A percentile compares a stretch with the other conserved stretches of the same genome.
Evolutionary conservation across 2,329 filamentous ascomycete species (phyloP).

Genomic region (Penicillium sp.): DNA sequence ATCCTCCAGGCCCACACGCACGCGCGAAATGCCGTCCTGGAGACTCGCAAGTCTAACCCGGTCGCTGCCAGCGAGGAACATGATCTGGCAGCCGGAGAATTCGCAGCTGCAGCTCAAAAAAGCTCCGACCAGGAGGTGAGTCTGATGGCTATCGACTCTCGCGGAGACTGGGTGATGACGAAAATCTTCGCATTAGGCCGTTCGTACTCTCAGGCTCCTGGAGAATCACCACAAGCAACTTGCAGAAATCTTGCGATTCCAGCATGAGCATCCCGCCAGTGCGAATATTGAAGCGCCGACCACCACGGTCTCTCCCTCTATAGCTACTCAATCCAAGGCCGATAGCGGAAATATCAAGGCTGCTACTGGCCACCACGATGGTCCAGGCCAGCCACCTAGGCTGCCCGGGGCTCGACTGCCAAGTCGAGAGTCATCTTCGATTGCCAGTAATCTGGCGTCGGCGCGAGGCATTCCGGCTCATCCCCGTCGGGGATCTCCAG

Average conservation of each 20-base stretch:
- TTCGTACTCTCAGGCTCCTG: constrained; percentile 76
- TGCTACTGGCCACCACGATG: constrained; percentile 27
- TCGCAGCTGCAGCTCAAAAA: constrained; percentile 69
- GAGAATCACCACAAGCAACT: constrained; percentile 82
- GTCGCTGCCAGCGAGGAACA: constrained; percentile 82
- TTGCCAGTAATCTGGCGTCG: constrained; percentile 80
- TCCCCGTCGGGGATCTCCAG: constrained; percentile 56
- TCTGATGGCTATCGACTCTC: constrained; percentile 2
- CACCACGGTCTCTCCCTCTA: constrained; percentile 5
- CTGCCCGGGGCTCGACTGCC: constrained; percentile 43
- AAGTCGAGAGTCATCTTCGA: constrained; percentile 70
- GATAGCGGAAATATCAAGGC: constrained; percentile 21
- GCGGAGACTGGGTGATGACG: constrained; percentile 8
- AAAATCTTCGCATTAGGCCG: constrained; percentile 54
- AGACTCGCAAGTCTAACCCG: constrained; percentile 61
- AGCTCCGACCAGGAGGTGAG: constrained; percentile 58
- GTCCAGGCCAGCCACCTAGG: constrained; percentile 35
- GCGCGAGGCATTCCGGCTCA: constrained; percentile 67
- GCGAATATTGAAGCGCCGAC: constrained; percentile 13
- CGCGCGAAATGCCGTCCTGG: constrained; percentile 73
- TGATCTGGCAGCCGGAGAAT: constrained; percentile 79
- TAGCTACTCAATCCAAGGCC: constrained; percentile 14
- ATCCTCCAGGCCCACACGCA: constrained; percentile 71
- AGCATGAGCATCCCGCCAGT: constrained; percentile 48
- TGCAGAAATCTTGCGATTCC: constrained; percentile 71